Percentiles rank a stretch among this genome's conserved stretches.
Conservation (phyloP, 2,329 filamentous ascomycete species). For the Akanthomyces muscarius region DNA sequence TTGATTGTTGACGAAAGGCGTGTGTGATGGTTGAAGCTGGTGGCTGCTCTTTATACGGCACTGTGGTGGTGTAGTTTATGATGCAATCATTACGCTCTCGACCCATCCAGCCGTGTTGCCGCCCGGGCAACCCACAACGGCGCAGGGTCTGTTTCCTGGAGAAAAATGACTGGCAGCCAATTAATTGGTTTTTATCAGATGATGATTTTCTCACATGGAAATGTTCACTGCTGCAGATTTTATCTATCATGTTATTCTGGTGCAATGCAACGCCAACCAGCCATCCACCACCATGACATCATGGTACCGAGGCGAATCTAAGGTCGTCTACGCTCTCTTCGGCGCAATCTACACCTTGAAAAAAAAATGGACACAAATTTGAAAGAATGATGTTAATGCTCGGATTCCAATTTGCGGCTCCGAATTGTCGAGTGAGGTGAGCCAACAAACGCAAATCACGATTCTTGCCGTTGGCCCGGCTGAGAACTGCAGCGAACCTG, state of each 20-base stretch:
- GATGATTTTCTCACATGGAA: background rate
- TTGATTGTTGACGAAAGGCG: background rate
- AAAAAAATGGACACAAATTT: too few species aligned
- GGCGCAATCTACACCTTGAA: too few species aligned
- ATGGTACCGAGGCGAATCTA: background rate
- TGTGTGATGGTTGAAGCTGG: background rate
- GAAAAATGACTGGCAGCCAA: background rate
- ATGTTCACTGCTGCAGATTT: background rate
- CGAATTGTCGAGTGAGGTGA: too few species aligned
- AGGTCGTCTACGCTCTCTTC: too few species aligned
- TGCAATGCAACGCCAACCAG: background rate
- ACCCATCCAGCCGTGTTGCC: background rate
- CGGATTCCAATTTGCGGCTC: too few species aligned
- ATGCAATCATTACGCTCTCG: constrained; percentile 15
- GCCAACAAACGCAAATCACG: too few species aligned
- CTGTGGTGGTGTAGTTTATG: background rate
- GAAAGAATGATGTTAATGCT: too few species aligned
- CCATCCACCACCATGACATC: background rate
- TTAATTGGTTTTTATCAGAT: background rate
- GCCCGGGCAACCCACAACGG: background rate
- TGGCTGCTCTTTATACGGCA: background rate
- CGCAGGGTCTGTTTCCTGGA: background rate
- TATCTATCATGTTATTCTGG: background rate
- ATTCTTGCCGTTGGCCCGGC: too few species aligned
- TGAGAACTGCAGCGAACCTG: too few species aligned